Conservation (phyloP, 176 grass and related monocot genomes). For the sorghum (Sorghum bicolor) region Sorghum_bicolor_NCBIv3 NC_012875.2:1609001-1609500, state of each 20-base stretch:
- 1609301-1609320: conserved; percentile 48
- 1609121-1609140: conserved; percentile 76
- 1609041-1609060: conserved; percentile 31
- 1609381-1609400: conserved; percentile 72
- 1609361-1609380: conserved; percentile 74
- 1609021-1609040: conserved; percentile 60
- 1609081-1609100: conserved; percentile 77
- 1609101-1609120: conserved; percentile 93
- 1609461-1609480: neutral
- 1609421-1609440: neutral
- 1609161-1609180: conserved; percentile 93
- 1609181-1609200: conserved; percentile 73
- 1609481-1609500: neutral
- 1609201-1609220: conserved; percentile 81
- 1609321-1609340: conserved; percentile 99
- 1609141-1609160: conserved; percentile 97
- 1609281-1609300: neutral
- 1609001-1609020: conserved; percentile 56
- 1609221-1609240: neutral
- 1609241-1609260: neutral
- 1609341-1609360: conserved; percentile 88
- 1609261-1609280: neutral
- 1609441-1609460: neutral
- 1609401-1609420: conserved; percentile 14
- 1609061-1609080: conserved; percentile 81